Percentiles rank a stretch among this genome's conserved stretches.
These are phyloP conservation scores for Citrus sp. DNA, from an alignment of 345 rosid species.

Conservation along the genomic window DNA sequence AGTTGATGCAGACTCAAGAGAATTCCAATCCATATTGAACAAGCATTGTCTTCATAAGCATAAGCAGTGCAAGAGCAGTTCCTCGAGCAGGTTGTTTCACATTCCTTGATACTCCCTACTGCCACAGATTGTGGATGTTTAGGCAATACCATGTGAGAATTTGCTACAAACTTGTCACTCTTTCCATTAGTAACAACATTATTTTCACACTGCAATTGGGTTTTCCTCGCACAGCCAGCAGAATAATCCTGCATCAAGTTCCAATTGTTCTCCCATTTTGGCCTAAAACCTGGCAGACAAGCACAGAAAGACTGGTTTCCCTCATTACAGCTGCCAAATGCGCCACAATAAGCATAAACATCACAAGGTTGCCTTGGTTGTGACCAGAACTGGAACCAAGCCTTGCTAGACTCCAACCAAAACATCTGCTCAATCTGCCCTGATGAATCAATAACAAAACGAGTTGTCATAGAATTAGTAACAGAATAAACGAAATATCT, in stretches of 20 bases:
- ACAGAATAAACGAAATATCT: slow-evolving; percentile 61
- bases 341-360: slow-evolving; percentile 67
- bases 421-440: slow-evolving; percentile 58
- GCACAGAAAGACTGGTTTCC: slow-evolving; percentile 42
- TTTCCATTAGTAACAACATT: slow-evolving; percentile 21
- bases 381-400: slow-evolving; percentile 72
- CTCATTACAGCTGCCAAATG: slow-evolving; percentile 55
- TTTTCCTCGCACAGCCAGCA: slow-evolving; percentile 53
- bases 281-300: slow-evolving; percentile 53
- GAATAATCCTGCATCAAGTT: slow-evolving; percentile 43
- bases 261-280: slow-evolving; percentile 37
- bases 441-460: slow-evolving; percentile 49
- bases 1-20: slow-evolving; percentile 44
- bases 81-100: slow-evolving; percentile 41
- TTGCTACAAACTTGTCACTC: slow-evolving; percentile 30
- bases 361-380: slow-evolving; percentile 69
- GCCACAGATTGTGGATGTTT: slow-evolving; percentile 6
- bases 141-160: slow-evolving; percentile 24
- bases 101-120: slow-evolving; percentile 26
- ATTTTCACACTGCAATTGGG: slow-evolving; percentile 42
- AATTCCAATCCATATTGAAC: slow-evolving; percentile 51
- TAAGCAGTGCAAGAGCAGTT: slow-evolving; percentile 74
- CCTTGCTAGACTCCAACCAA: slow-evolving; percentile 31
- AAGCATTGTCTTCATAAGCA: slow-evolving; percentile 34
- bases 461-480: slow-evolving; percentile 19